Evolutionary conservation across 2,329 filamentous ascomycete species (phyloP), one percentile per base, ranked within the genome.

Genomic region (Penicillium sp.): DNA sequence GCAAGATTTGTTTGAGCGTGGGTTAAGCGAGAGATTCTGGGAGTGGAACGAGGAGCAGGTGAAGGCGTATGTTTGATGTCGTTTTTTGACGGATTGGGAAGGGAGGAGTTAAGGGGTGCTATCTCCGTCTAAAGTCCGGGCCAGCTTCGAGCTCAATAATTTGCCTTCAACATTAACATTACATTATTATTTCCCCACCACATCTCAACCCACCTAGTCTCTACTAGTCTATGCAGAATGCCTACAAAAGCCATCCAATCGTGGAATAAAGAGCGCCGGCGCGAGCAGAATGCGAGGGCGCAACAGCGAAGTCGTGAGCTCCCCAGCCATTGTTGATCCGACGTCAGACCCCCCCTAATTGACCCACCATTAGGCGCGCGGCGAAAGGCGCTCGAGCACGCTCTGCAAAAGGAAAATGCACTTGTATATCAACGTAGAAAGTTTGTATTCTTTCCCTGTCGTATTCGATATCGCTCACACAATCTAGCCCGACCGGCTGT

Each of bases 11-110:
- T 53, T 58, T 17, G 50, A 45, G 0, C 49, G 58, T 8, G 60
- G 45, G 5, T 6, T 48, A 23, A 19, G 30, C 7, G 19, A 19
- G n/a, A 62, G 46, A 21, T 62, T 58, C 19, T 62, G 60, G 60
- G 48, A 55, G 8, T 62, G 60, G 60, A 62, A 54, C 26, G 54
- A 58, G 31, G 55, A 62, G 31, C 60, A 62, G 50, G 17, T 62
- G 19, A 35, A 11, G 7, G 15, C 35, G 11, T 41, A 15, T 41
- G 6, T 41, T 15, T 41, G 15, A 41, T 41, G 21, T 21, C 2
- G 21, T 21, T 21, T 21, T 21, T 15, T 41, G 11, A 13, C 13
- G 35, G 11, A 15, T 15, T 15, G 13, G 15, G 35, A 41, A 41
- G 35, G 9, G 13, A 15, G 11, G 35, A 41, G 8, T 41, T 5